Conservation (phyloP, 805 yeast genomes). For the Pichia scutulata region DNA sequence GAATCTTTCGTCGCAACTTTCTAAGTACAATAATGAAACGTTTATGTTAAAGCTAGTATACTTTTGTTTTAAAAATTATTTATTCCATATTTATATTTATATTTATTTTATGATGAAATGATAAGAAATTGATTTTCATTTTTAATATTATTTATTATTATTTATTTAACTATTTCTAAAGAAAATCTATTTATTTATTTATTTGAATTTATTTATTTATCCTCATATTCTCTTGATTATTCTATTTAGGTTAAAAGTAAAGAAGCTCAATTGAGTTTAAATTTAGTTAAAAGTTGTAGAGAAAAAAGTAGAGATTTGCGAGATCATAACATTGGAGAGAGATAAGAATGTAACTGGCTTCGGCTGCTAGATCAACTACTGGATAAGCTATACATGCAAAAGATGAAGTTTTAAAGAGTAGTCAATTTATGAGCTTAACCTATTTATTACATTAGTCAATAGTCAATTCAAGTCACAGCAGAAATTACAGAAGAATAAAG, state of each 20-base stretch:
- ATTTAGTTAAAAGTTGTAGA: too few species aligned
- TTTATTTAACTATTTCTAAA: not conserved
- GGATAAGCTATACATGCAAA: too few species aligned
- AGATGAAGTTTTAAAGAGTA: too few species aligned
- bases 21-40: constrained; percentile 29
- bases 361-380: too few species aligned
- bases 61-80: constrained; percentile 10
- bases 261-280: not conserved
- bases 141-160: not conserved
- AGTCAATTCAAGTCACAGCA: too few species aligned
- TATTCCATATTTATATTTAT: constrained; percentile 15
- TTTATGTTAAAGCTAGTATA: constrained; percentile 9
- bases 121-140: constrained; percentile 9
- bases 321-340: too few species aligned
- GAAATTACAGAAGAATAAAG: too few species aligned
- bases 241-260: not conserved
- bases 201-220: not conserved
- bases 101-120: constrained; percentile 18
- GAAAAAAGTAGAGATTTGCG: too few species aligned
- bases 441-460: too few species aligned
- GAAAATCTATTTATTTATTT: not conserved
- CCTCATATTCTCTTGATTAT: not conserved
- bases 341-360: too few species aligned
- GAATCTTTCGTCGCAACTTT: constrained; percentile 90
- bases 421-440: too few species aligned